Conservation (phyloP, 2,329 filamentous ascomycete genomes). For the Colletotrichum limetticola region DNA sequence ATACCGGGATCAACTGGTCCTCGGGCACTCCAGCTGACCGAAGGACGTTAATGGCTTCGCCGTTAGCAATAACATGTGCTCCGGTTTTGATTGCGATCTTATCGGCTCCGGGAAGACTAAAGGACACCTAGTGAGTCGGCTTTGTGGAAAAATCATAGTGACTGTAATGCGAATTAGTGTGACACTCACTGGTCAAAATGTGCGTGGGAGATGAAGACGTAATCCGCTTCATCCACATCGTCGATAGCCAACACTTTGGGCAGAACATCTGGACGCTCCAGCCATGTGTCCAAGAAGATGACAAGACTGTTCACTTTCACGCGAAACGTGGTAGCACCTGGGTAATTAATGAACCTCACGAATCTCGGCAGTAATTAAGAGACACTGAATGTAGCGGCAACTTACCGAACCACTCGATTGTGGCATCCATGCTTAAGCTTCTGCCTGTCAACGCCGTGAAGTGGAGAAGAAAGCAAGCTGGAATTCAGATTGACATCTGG, state of each 20-base stretch:
- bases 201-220: slow-evolving; percentile 41
- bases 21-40: slow-evolving; percentile 39
- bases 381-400: neutral
- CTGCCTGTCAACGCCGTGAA: neutral
- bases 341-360: neutral
- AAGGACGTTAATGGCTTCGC: slow-evolving; percentile 39
- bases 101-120: slow-evolving; percentile 39
- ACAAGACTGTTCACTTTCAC: neutral
- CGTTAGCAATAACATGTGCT: slow-evolving; percentile 38
- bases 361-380: no score
- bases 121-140: neutral
- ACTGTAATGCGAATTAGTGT: neutral
- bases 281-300: slow-evolving; percentile 15
- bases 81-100: slow-evolving; percentile 38
- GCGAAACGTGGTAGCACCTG: slow-evolving; percentile 8
- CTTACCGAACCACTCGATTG: neutral
- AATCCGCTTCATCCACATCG: slow-evolving; percentile 38
- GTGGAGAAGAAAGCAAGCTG: neutral
- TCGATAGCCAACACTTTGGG: slow-evolving; percentile 27
- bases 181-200: slow-evolving; percentile 39
- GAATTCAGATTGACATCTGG: no score
- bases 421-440: neutral
- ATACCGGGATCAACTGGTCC: slow-evolving; percentile 37
- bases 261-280: slow-evolving; percentile 3
- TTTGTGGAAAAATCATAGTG: neutral